Percentiles rank a stretch among this genome's conserved stretches.
phyloP scores from a whole-genome alignment of 305 asterid genomes.

The Solanum hybrid region DNA sequence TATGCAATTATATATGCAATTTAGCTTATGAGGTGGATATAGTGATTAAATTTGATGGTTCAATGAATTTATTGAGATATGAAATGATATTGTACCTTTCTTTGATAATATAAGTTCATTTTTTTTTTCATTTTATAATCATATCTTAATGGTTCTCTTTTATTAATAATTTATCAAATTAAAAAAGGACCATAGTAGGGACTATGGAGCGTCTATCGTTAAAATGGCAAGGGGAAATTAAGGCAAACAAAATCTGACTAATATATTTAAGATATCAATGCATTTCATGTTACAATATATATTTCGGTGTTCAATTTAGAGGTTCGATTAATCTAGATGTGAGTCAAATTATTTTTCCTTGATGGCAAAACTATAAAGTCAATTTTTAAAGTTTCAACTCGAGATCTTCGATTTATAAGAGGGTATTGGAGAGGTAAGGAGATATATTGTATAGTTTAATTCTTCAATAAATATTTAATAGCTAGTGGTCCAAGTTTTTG shows the following conservation, averaged over 20 bases:
- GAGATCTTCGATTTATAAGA: background rate
- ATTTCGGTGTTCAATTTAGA: background rate
- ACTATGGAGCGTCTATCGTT: background rate
- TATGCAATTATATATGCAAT: background rate
- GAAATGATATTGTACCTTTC: background rate
- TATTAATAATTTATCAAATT: background rate
- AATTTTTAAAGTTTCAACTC: background rate
- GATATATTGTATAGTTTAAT: background rate
- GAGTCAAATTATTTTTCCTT: background rate
- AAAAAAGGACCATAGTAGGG: background rate
- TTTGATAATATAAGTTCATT: background rate
- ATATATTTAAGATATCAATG: background rate
- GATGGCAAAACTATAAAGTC: background rate
- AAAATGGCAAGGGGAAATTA: background rate
- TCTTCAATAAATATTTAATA: background rate
- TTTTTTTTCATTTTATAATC: background rate
- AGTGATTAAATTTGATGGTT: background rate
- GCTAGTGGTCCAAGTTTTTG: background rate
- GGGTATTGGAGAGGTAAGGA: background rate
- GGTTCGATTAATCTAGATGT: background rate
- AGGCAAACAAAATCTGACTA: background rate
- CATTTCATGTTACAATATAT: background rate
- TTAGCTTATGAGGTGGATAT: background rate
- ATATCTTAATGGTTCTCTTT: background rate
- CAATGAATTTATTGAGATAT: background rate